Base-by-base conservation (phyloP, 768 basidiomycete genomes). In the Lenzites betulinus region DNA sequence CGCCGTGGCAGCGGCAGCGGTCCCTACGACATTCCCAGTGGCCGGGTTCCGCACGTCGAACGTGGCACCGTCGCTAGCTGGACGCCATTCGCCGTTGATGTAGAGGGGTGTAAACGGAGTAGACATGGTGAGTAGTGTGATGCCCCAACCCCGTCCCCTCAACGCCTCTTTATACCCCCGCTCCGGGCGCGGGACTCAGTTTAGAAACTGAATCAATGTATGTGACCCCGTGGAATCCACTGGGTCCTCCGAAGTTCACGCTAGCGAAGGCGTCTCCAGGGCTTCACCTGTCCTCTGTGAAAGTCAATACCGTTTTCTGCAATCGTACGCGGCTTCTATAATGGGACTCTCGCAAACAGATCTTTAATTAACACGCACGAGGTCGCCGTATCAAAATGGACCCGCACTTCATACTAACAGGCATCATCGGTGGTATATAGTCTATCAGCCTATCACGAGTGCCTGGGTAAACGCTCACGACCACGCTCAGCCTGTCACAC, bases 31-130 rank as follows among this genome's bases (percentile, higher is more conserved):
- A 12, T 70, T 44, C 4, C 77, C 72, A 2, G 79, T 74, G 60
- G 73, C 72, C 1, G 81, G 78, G 57, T 79, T 83, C 46, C 66
- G 68, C 22, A 84, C 77, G 50, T 82, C 75, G 66, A 82, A 86
- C 11, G 78, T 78, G 7, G 71, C 72, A 3, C 69, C 71, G n/a
- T 65, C 66, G 60, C 72, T 75, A 13, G 81, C 71, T 1, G 72
- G 72, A 12, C 70, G 72, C 20, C 64, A 67, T 48, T 77, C 66
- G 33, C 80, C 80, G 48, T 77, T 67, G 62, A 83, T 80, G 54
- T 72, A 74, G 43, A 83, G 77, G 28, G 75, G 69, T 9, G 60
- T 67, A 58, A 69, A 67, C 3, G 68, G 63, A 41, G 47, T 41
- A 5, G 52, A 1, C 57, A 59, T 59, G 38, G 44, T 62, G 54